Base-by-base conservation (phyloP, 805 yeast species). In the Blastobotrys terrestris region DNA sequence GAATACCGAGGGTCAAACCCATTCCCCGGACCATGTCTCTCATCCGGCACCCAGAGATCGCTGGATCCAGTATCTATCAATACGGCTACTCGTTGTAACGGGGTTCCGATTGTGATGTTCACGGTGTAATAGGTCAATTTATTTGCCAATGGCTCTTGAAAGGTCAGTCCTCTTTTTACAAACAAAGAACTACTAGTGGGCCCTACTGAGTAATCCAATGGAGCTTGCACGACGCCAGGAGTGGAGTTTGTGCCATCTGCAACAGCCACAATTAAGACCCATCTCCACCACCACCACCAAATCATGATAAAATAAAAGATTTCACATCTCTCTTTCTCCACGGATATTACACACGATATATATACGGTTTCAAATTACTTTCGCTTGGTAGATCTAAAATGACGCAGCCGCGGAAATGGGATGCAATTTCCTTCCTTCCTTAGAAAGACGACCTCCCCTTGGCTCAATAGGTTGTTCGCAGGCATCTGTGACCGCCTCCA, bases 41-140 rank as follows among this genome's bases (percentile, higher is more conserved):
- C 14, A 13, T 31, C 44, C 49, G 58, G 67, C 19, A 83, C 78
- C 85, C 86, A 83, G 44, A 84, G 65, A 63, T 84, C 89, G 0
- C 85, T 75, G 0, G 87, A 82, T 2, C 89, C 90, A 1, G 89
- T 84, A 62, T 84, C 90, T 11, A 84, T 62, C 41, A 83, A 66
- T 3, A 84, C 81, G 3, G 70, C 71, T 3, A 84, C 70, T 7
- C 70, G 63, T 58, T 83, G 84, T 0, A 71, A 60, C 1, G 81
- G 76, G 0, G 85, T 76, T 3, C 92, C 91, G 15, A 85, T 53
- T 2, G 65, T 53, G 13, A 67, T 44, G 54, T 64, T 66, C 52
- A 65, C 51, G 1, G 66, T 58, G 49, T 66, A 67, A 58, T 65
- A 67, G 0, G 71, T 67, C 50, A 66, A 55, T 13, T 56, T 56